Conservation (phyloP, 306 rosid genomes). For the Luffa acutangula region DNA sequence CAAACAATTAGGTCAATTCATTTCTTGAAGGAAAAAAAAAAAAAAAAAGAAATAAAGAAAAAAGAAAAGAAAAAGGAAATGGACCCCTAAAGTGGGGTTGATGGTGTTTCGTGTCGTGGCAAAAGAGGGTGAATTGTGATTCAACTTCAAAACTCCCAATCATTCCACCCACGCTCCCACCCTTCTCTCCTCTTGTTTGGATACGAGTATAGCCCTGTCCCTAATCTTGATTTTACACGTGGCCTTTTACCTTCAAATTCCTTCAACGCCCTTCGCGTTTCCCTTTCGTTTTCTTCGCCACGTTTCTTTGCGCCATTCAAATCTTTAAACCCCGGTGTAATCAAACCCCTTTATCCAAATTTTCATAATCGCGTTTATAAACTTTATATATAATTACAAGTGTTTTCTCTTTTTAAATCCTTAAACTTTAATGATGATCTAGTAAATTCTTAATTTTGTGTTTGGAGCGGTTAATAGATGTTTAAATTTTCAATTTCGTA, state of each 20-base stretch:
- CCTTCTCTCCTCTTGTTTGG: not conserved
- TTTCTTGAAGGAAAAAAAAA: not conserved
- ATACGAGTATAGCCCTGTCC: not conserved
- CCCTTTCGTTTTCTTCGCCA: too few species aligned
- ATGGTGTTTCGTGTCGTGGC: not conserved
- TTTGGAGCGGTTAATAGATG: too few species aligned
- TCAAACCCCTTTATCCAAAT: too few species aligned
- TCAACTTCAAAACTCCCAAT: not conserved
- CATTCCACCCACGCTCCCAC: slow-evolving; percentile 1
- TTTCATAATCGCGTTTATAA: too few species aligned
- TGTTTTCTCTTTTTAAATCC: too few species aligned
- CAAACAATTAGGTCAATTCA: not conserved
- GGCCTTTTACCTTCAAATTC: not conserved
- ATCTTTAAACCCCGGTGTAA: too few species aligned
- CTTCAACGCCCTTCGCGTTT: not conserved
- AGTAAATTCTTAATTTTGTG: too few species aligned
- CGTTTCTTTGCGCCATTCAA: too few species aligned
- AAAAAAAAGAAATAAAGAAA: too few species aligned
- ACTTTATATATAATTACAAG: too few species aligned
- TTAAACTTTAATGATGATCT: too few species aligned
- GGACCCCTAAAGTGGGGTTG: not conserved
- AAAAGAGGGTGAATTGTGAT: not conserved
- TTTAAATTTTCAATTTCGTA: too few species aligned
- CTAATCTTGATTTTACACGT: not conserved
- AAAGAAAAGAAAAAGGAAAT: not conserved